phyloP scores from a whole-genome alignment of 208 protist species.

The Leishmania lainsoni region DNA sequence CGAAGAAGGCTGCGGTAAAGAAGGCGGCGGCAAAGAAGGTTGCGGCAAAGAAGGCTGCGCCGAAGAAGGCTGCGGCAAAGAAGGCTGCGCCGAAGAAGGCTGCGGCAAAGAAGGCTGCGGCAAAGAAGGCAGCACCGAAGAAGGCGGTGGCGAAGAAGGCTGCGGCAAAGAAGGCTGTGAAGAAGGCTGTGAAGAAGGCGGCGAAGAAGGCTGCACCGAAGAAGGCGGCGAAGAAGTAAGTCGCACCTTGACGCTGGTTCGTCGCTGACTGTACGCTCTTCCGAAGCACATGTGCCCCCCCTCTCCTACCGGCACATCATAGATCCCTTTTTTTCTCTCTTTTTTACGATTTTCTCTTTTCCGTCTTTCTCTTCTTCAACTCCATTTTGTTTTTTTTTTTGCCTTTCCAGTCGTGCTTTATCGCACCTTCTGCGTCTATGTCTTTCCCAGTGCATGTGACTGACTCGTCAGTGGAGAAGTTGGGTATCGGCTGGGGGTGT shows the following conservation, averaged over 20 bases:
- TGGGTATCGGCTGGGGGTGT: background rate
- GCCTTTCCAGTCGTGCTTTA: background rate
- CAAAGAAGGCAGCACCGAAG: slow-evolving; percentile 23
- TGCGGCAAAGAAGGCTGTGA: background rate
- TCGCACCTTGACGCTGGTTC: background rate
- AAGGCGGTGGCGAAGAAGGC: slow-evolving; percentile 9
- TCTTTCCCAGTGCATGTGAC: background rate
- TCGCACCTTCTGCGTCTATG: background rate
- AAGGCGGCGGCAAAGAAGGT: background rate
- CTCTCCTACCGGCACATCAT: slow-evolving; percentile 6
- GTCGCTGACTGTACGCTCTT: slow-evolving; percentile 10
- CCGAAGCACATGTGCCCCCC: background rate
- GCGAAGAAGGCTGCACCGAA: slow-evolving; percentile 31
- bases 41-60: slow-evolving; percentile 32
- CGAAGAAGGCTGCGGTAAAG: background rate
- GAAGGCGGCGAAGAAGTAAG: slow-evolving; percentile 23
- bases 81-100: background rate
- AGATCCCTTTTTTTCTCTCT: slow-evolving; percentile 13
- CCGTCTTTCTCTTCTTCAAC: slow-evolving; percentile 3
- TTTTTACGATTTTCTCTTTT: slow-evolving; percentile 1
- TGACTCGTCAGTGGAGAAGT: background rate
- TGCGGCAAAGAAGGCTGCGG: slow-evolving; percentile 4
- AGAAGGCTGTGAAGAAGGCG: slow-evolving; percentile 25
- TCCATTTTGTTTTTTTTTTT: slow-evolving; percentile 3
- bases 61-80: slow-evolving; percentile 37